Evolutionary conservation across 805 yeast species (phyloP).

Genomic region (Ogataea pini): DNA sequence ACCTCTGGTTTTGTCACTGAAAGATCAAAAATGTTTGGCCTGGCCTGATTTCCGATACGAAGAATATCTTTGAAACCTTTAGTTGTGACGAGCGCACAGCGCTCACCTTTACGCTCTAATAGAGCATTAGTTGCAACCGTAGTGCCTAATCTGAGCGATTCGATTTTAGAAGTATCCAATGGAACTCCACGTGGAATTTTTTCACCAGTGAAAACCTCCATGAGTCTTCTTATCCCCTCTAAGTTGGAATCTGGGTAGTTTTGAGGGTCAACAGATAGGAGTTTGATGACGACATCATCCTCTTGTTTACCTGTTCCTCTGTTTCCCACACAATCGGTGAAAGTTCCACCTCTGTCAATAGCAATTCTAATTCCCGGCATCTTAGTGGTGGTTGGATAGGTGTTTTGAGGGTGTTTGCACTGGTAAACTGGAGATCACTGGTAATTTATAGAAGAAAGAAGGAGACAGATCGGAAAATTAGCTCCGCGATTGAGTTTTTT

Average conservation of each 20-base stretch:
- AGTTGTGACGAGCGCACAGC: constrained; percentile 82
- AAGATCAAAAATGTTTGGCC: constrained; percentile 88
- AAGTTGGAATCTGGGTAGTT: constrained; percentile 90
- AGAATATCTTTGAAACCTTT: constrained; percentile 85
- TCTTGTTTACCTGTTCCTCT: constrained; percentile 49
- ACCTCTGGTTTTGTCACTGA: constrained; percentile 70
- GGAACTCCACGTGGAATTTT: constrained; percentile 59
- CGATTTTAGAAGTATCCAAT: constrained; percentile 63
- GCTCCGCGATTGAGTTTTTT: not conserved
- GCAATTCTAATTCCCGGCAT: constrained; percentile 40
- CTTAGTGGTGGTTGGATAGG: not conserved
- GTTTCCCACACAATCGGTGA: constrained; percentile 71
- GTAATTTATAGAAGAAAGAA: not conserved
- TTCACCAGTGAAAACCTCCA: constrained; percentile 58
- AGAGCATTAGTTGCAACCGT: constrained; percentile 96
- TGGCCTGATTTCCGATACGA: constrained; percentile 84
- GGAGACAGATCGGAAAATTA: constrained; percentile 3
- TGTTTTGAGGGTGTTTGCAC: not conserved
- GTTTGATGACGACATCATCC: constrained; percentile 69
- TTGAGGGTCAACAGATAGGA: constrained; percentile 84
- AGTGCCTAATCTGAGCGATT: constrained; percentile 84
- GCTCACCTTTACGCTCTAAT: constrained; percentile 88
- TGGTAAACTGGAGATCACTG: not conserved
- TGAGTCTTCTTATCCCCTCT: constrained; percentile 81
- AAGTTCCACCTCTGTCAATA: constrained; percentile 81